Evolutionary conservation across 75 land plant genomes (phyloP), one percentile per base, ranked within the genome.

Genomic region (Sequoiadendron giganteum): DNA sequence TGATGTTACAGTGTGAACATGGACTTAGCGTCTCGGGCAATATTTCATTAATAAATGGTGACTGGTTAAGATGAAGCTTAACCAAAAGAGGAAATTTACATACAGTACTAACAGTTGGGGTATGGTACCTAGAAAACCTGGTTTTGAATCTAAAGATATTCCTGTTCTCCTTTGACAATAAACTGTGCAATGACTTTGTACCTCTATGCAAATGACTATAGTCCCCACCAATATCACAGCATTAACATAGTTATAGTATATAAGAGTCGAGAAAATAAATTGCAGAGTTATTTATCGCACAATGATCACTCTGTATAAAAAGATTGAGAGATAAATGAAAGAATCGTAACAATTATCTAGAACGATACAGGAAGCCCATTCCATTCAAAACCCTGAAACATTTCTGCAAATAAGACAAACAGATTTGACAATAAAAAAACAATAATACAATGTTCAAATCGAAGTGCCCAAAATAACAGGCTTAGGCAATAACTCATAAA

Each of bases 401-500:
- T 45, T 45, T 75, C 77, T 3, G 77, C 39, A 34, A 75, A 47
- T 19, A 82, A 2, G 32, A 45, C 43, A 43, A 2, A 45, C 8
- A 45, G 25, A 40, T 48, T 45, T 43, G 30, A 82, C 1, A 2
- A 47, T 47, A 82, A 82, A 2, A 47, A 45, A n/a, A 14, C 55
- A 14, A 14, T 25, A 2, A 82, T 82, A 47, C 14, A 28, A 13
- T 7, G 11, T 82, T 47, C 10, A 82, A 30, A 39, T 47, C 10
- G 6, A 0, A 43, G 52, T 10, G 49, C 32, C 84, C 49, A 45
- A 47, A 82, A 10, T 47, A 80, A 40, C 83, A 43, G n/a, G 48
- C 83, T 28, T 47, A 85, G 84, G 19, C 8, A 30, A 52, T 0
- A 48, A 56, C 68, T 91, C 70, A 97, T 89, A 96, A 90, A 85